These are phyloP conservation scores for Candida michaelii DNA, from an alignment of 805 yeast species.

Conservation along the genomic window DNA sequence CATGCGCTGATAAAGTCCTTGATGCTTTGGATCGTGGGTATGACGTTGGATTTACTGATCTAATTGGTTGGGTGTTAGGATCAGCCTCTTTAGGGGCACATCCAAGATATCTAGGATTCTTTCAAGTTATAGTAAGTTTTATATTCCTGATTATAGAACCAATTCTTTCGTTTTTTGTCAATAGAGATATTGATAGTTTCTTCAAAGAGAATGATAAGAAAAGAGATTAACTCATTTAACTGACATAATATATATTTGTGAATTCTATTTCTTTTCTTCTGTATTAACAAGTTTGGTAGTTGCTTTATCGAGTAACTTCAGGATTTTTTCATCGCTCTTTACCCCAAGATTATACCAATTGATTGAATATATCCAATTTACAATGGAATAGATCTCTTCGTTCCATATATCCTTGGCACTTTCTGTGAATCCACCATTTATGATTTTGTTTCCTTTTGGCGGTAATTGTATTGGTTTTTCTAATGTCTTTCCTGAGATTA, in stretches of 20 bases:
- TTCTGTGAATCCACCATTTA: constrained; percentile 39
- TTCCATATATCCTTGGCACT: constrained; percentile 80
- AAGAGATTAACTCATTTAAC: neutral
- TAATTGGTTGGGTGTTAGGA: constrained; percentile 78
- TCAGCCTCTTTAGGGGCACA: constrained; percentile 65
- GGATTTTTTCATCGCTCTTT: constrained; percentile 32
- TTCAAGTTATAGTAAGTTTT: constrained; percentile 41
- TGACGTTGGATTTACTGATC: constrained; percentile 77
- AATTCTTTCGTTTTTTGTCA: constrained; percentile 50
- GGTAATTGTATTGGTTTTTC: constrained; percentile 44
- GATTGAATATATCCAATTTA: constrained; percentile 60
- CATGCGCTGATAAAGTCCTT: constrained; percentile 64
- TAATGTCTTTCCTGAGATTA: constrained; percentile 48
- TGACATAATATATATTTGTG: neutral
- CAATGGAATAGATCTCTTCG: constrained; percentile 62
- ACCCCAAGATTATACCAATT: constrained; percentile 47
- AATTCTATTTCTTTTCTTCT: neutral
- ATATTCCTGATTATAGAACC: constrained; percentile 49
- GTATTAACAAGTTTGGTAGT: constrained; percentile 15
- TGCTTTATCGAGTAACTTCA: constrained; percentile 23
- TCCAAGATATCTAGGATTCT: constrained; percentile 60
- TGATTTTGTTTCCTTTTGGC: constrained; percentile 9
- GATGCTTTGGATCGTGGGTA: constrained; percentile 60
- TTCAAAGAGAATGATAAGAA: constrained; percentile 33
- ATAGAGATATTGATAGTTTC: constrained; percentile 51